Evolutionary conservation across 1,284 basidiomycete species (phyloP).

Genomic region (Lentinula novae-zelandiae): DNA sequence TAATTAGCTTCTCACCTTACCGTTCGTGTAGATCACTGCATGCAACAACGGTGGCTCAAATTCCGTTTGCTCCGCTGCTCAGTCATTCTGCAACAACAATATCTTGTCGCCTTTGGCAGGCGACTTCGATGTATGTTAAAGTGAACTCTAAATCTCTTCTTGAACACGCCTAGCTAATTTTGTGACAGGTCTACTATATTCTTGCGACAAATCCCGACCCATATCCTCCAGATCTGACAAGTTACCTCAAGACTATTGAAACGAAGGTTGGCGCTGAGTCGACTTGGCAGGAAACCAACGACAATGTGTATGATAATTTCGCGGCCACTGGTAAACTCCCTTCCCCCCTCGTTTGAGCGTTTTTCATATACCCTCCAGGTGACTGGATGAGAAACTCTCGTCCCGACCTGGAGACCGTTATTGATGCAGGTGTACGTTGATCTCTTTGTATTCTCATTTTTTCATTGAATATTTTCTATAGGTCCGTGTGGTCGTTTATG

Average conservation of each 20-base stretch:
- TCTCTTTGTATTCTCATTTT: background rate
- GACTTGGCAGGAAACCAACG: slow-evolving; percentile 43
- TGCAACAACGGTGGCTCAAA: slow-evolving; percentile 47
- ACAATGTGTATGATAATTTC: slow-evolving; percentile 51
- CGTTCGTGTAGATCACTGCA: slow-evolving; percentile 36
- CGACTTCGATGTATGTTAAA: slow-evolving; percentile 32
- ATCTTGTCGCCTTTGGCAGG: slow-evolving; percentile 49
- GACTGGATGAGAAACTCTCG: slow-evolving; percentile 64
- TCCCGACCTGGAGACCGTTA: slow-evolving; percentile 52
- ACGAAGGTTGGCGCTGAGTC: slow-evolving; percentile 47
- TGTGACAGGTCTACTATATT: slow-evolving; percentile 48
- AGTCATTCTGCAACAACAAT: slow-evolving; percentile 51
- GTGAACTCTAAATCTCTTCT: background rate
- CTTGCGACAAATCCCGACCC: slow-evolving; percentile 44
- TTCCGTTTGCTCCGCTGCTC: slow-evolving; percentile 48
- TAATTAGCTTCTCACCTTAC: background rate
- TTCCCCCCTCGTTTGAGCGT: background rate
- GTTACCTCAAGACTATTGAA: slow-evolving; percentile 36
- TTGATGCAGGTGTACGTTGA: slow-evolving; percentile 50
- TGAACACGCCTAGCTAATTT: background rate
- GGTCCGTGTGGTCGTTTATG: slow-evolving; percentile 45
- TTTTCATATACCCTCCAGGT: slow-evolving; percentile 25
- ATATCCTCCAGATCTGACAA: slow-evolving; percentile 49
- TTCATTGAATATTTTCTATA: slow-evolving; percentile 10
- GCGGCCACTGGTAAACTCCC: slow-evolving; percentile 36